Base-by-base conservation (phyloP, 352 stramenopile species). In the Phytophthora macrochlamydospora region DNA sequence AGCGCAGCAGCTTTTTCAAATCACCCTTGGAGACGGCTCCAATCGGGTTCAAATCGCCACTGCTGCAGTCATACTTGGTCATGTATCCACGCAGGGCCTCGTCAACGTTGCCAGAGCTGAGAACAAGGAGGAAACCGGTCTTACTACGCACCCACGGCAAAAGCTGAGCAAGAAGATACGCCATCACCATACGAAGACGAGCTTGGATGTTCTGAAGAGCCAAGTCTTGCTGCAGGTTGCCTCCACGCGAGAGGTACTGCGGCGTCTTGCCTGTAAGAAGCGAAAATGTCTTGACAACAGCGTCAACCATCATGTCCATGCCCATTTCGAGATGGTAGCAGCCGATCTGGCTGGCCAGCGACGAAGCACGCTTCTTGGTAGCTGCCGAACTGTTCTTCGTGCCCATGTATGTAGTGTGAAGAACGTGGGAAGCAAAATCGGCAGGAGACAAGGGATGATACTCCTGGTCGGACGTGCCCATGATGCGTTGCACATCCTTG, bases 21-120 rank as follows among this genome's bases (percentile, higher is more conserved):
- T 99, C 97, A 24, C 89, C 76, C 72, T 98, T 98, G 12, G 87
- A 98, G 46, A 99, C 98, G 1, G 89, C 95, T 33, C 98, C 98
- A 67, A 99, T 99, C 2, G 98, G 98, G 77, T 99, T 99, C 52
- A 99, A 69, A 72, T 99, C 98, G 11, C 97, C 98, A 57, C 89
- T 98, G 65, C 92, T 98, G 79, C 97, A 99, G 83, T 99, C 98
- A 65, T 99, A 99, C 79, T 99, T 99, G 46, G 98, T 99, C 94
- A 99, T 98, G 83, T 99, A 99, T 31, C 98, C 98, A 54, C 97
- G 92, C 45, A 99, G 81, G 0, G 93, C 94, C 80, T 99, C 98
- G 66, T 99, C 98, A 1, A 99, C 97, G 75, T 99, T 99, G 40
- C 93, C 97, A 35, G 92, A 98, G 55, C 97, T 98, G 24, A 99